These are phyloP conservation scores for Fraxinus pennsylvanica DNA, from an alignment of 257 asterid genomes.

Conservation along the genomic window DNA sequence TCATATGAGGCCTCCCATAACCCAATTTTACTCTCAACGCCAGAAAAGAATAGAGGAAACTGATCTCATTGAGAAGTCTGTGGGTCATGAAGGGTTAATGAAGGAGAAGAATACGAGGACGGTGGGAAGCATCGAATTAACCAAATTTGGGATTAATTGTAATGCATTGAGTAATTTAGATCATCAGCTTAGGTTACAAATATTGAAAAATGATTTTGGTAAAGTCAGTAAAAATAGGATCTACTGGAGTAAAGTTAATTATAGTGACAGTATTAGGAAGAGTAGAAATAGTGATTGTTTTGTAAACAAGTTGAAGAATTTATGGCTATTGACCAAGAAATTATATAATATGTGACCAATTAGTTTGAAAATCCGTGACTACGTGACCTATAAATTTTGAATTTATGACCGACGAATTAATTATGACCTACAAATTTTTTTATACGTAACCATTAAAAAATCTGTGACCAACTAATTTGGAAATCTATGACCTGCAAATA, in stretches of 20 bases:
- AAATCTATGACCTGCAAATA: no score
- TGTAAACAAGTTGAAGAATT: slow-evolving; percentile 37
- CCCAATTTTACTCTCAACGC: slow-evolving; percentile 52
- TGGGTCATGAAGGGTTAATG: slow-evolving; percentile 22
- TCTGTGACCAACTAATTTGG: no score
- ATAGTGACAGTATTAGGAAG: slow-evolving; percentile 35
- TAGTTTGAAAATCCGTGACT: no score
- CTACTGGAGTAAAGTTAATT: slow-evolving; percentile 23
- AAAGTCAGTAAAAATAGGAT: slow-evolving; percentile 27
- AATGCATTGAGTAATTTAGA: slow-evolving; percentile 34
- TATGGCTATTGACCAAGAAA: slow-evolving; percentile 46
- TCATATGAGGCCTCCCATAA: background rate
- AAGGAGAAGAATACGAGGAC: slow-evolving; percentile 26
- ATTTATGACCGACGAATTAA: no score
- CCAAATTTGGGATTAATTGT: slow-evolving; percentile 43
- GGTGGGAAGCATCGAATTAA: slow-evolving; percentile 31
- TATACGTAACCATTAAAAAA: no score
- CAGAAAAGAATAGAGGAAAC: slow-evolving; percentile 38
- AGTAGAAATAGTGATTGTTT: slow-evolving; percentile 31
- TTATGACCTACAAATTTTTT: no score
- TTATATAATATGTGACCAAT: background rate
- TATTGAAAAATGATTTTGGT: slow-evolving; percentile 30
- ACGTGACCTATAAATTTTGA: no score
- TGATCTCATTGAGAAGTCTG: slow-evolving; percentile 18
- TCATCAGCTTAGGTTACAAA: slow-evolving; percentile 26